These are phyloP conservation scores for Cryptococcus sp. DNA, from an alignment of 1,284 basidiomycete species.

Conservation along the genomic window DNA sequence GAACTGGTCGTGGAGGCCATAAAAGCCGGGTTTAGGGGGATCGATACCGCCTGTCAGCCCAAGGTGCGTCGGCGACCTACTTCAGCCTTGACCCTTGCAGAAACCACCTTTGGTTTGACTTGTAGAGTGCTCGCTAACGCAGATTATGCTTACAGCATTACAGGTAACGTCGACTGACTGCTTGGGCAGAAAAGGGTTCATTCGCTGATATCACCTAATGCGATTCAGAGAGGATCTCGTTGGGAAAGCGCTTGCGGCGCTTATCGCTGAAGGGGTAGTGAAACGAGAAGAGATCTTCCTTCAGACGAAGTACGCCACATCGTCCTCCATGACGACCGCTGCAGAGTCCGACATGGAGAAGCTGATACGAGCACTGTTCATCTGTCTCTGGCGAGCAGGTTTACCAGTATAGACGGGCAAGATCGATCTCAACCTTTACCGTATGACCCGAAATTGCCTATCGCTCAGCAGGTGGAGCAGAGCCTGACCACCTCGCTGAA, in stretches of 20 bases:
- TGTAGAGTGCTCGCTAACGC: neutral
- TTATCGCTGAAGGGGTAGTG: conserved; percentile 61
- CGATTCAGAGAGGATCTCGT: conserved; percentile 70
- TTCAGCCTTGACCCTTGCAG: no score
- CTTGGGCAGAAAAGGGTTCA: neutral
- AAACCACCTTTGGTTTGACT: no score
- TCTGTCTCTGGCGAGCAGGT: conserved; percentile 55
- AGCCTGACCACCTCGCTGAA: conserved; percentile 67
- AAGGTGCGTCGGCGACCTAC: conserved; percentile 55
- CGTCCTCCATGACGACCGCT: neutral
- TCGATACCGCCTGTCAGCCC: conserved; percentile 77
- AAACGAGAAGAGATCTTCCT: conserved; percentile 66
- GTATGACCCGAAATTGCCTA: conserved; percentile 62
- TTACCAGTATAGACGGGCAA: conserved; percentile 70
- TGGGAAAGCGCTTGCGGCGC: conserved; percentile 65
- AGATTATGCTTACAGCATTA: conserved; percentile 63
- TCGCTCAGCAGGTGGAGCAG: conserved; percentile 64
- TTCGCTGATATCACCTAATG: neutral
- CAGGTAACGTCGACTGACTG: conserved; percentile 55
- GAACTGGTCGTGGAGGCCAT: conserved; percentile 70
- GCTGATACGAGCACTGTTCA: no score
- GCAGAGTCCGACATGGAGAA: neutral
- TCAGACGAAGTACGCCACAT: conserved; percentile 68
- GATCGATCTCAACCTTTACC: conserved; percentile 69
- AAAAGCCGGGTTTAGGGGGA: conserved; percentile 70